Evolutionary conservation across 306 rosid genomes (phyloP), one percentile per base, ranked within the genome.

Genomic region (Castanea sativa): DNA sequence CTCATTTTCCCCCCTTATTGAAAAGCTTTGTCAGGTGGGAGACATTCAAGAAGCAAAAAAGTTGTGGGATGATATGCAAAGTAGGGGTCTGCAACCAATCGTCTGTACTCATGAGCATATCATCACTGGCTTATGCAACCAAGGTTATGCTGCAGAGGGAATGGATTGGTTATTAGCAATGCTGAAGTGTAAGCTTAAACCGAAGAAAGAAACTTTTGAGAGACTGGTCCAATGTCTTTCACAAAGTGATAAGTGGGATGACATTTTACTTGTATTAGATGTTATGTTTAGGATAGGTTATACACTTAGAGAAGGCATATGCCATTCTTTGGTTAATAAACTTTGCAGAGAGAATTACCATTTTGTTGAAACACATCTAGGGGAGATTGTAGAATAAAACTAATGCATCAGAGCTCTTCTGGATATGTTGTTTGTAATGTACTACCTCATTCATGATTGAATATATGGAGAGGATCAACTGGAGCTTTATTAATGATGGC

Each of bases 241-340:
- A 59, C 71, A 76, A 64, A 79, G 59, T 72, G 85, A 82, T 78
- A 89, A 77, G 81, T 80, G 89, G 74, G 91, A 91, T 86, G 91
- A 91, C 74, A 77, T 89, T 88, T 86, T 91, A 79, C 77, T 83
- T 76, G 82, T 87, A 80, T 77, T 90, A 84, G 93, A 82, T 73
- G 68, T 80, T 53, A 83, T 90, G 98, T 74, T 86, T 72, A 87
- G 83, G 76, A 71, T 76, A 59, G 91, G 93, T 69, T 90, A 93
- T 90, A 53, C 27, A 51, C 90, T 90, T 11, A 30, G 83, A 73
- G n/a, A 79, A 72, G 69, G 70, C 43, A 29, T 64, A 53, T 82
- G 69, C 68, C 27, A 74, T 71, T 77, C 87, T 77, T 60, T 88
- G 81, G 89, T 90, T 69, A 55, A 76, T 15, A 86, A 79, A 73